Base-by-base conservation (phyloP, 371 early-diverging fungal species). In the Lichtheimia ornata region DNA sequence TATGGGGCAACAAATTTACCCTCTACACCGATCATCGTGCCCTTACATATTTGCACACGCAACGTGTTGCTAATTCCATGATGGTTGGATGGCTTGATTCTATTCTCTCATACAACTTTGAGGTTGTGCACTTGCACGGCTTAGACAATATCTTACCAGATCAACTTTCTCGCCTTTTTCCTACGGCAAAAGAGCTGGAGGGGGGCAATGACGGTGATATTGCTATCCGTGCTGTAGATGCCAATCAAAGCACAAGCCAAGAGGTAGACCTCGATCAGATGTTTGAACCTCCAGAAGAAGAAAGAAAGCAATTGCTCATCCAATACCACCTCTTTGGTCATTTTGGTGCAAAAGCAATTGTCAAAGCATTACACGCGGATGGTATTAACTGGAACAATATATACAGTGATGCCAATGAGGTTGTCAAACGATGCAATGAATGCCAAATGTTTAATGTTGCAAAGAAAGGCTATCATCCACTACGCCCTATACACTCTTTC, bases 11-110 rank as follows among this genome's bases (percentile, higher is more conserved):
- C 18, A 15, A 12, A 0, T 69, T 72, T 51, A 64, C 67, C 0
- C 43, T 71, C 0, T 63, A 45, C 53, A 65, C 63, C 3, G 69
- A 72, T 52, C 76, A 70, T n/a, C 58, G 61, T 0, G 63, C 66
- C 4, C 47, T 69, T 0, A 42, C 49, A 0, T 70, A 62, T 51
- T 14, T 74, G 4, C 60, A 68, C 18, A 47, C 62, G 15, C 71
- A 75, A 30, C 62, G 64, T 24, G 44, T 54, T 3, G 44, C 59
- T 3, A 63, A 67, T 47, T 3, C 71, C 9, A 74, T 69, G 69
- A 35, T 67, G 51, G 57, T 64, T 4, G 50, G 53, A 2, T 75
- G 72, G 69, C 41, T 66, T 1, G 72, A 72, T 12, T 60, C 53
- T 5, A 22, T 72, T 17, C n/a, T 72, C 0, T 1, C 1, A 22